Evolutionary conservation across 1,139 yeast genomes (phyloP).

Genomic region (Sugiyamaella japonica): DNA sequence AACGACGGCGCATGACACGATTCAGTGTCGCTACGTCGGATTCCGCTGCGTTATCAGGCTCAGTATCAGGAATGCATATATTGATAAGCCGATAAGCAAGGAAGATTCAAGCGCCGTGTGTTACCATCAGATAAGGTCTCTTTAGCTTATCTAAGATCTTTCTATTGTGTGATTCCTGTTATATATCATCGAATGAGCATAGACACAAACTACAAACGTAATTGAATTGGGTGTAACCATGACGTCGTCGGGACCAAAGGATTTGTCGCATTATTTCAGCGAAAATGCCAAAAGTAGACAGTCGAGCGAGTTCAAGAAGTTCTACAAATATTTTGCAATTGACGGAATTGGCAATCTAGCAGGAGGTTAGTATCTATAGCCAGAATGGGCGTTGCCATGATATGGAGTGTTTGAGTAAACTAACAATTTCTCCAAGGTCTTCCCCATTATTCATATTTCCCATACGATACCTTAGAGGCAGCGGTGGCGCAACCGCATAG

Average conservation of each 20-base stretch:
- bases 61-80: not conserved
- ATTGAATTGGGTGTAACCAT: not conserved
- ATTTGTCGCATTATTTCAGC: slow-evolving; percentile 68
- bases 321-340: slow-evolving; percentile 66
- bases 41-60: slow-evolving; percentile 9
- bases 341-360: slow-evolving; percentile 79
- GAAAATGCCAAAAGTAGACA: slow-evolving; percentile 66
- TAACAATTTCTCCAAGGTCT: slow-evolving; percentile 61
- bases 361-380: slow-evolving; percentile 41
- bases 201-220: not conserved
- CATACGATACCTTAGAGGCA: slow-evolving; percentile 59
- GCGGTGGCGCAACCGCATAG: slow-evolving; percentile 67
- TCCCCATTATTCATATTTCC: slow-evolving; percentile 76
- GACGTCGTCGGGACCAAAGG: slow-evolving; percentile 35
- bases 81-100: slow-evolving; percentile 6
- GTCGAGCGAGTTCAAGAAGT: slow-evolving; percentile 70
- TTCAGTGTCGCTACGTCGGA: not conserved
- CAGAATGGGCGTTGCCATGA: not conserved
- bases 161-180: not conserved
- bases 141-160: not conserved
- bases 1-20: not conserved
- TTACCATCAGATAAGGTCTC: not conserved
- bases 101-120: slow-evolving; percentile 5
- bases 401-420: not conserved
- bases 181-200: not conserved